A percentile compares a stretch with the other conserved stretches of the same genome.
Conservation (phyloP, 257 asterid genomes). For the Voacanga thouarsii region DNA sequence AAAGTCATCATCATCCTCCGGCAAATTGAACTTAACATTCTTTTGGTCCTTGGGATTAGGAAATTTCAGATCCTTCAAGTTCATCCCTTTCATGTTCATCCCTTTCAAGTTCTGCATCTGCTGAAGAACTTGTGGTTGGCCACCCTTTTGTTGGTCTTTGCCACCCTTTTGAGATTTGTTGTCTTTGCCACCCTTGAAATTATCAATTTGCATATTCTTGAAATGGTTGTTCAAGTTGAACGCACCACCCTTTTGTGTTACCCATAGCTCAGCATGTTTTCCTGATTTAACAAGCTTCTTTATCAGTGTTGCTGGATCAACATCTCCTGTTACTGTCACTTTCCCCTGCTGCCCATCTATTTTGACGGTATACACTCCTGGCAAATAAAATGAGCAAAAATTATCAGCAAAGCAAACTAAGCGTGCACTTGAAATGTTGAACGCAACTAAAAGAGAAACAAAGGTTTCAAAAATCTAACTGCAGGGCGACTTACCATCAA, state of each 20-base stretch:
- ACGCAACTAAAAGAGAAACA: neutral
- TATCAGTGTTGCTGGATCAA: conserved; percentile 52
- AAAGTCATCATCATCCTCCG: conserved; percentile 39
- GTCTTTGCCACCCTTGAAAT: conserved; percentile 39
- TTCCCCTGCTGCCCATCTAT: conserved; percentile 46
- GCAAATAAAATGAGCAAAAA: neutral
- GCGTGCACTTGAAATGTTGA: neutral
- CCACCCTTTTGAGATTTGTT: conserved; percentile 42
- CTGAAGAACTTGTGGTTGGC: conserved; percentile 25
- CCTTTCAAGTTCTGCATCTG: conserved; percentile 39
- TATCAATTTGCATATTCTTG: conserved; percentile 46
- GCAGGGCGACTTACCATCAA: conserved; percentile 44
- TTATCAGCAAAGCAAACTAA: neutral
- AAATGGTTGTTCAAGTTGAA: conserved; percentile 36
- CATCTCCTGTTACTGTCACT: conserved; percentile 67
- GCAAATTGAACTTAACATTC: conserved; percentile 53
- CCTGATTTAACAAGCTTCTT: conserved; percentile 66
- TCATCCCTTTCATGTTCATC: conserved; percentile 23
- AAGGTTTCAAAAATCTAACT: neutral
- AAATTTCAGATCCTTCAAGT: conserved; percentile 31
- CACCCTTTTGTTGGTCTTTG: conserved; percentile 34
- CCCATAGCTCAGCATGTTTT: conserved; percentile 72
- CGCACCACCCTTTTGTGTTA: conserved; percentile 37
- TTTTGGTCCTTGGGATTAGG: conserved; percentile 48
- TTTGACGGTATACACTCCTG: conserved; percentile 39